phyloP scores from a whole-genome alignment of 768 basidiomycete genomes.

The Goffeauzyma gilvescens region DNA sequence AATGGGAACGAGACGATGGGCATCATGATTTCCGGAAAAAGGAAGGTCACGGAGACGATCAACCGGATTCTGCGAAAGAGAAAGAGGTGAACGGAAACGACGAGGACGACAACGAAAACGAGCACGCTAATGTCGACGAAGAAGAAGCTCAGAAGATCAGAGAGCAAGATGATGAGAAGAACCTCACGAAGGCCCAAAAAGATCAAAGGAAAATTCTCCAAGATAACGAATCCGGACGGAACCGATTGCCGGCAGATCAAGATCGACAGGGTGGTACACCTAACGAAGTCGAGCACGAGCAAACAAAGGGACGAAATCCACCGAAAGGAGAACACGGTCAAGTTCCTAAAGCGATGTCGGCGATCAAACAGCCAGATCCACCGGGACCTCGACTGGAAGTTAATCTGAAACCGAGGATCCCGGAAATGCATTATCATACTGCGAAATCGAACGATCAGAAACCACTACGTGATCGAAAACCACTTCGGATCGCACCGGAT shows the following conservation, averaged over 20 bases:
- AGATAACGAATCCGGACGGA: background rate
- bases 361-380: slow-evolving; percentile 21
- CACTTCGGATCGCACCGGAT: slow-evolving; percentile 22
- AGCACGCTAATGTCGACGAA: slow-evolving; percentile 8
- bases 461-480: slow-evolving; percentile 16
- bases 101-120: slow-evolving; percentile 2
- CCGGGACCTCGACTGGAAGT: slow-evolving; percentile 27
- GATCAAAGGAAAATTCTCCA: slow-evolving; percentile 3
- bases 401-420: slow-evolving; percentile 21
- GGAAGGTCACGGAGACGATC: slow-evolving; percentile 20
- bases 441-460: slow-evolving; percentile 12
- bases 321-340: slow-evolving; percentile 20
- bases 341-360: slow-evolving; percentile 14
- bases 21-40: slow-evolving; percentile 7
- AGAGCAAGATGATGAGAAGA: slow-evolving; percentile 3
- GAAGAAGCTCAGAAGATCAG: background rate
- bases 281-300: background rate
- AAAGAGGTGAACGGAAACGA: slow-evolving; percentile 3
- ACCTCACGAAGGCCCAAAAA: background rate
- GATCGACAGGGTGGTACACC: background rate
- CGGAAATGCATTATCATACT: slow-evolving; percentile 23
- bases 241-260: background rate
- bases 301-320: slow-evolving; percentile 6
- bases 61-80: slow-evolving; percentile 8
- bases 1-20: background rate